Base-by-base conservation (phyloP, 2,329 filamentous ascomycete genomes). In the Thyridium curvatum region DNA sequence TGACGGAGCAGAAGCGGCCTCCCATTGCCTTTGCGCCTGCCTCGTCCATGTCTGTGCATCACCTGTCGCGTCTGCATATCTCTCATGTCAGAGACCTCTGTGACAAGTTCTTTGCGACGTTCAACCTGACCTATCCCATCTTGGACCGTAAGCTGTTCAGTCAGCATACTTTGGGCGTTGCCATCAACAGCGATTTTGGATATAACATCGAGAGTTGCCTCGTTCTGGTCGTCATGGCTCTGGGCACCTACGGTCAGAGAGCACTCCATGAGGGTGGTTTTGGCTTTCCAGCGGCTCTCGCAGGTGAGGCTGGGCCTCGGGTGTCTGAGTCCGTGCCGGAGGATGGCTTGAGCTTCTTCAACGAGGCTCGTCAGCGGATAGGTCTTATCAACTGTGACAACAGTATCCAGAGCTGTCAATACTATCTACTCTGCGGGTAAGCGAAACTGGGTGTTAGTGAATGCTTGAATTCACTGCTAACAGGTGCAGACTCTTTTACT, bases 101-200 rank as follows among this genome's bases (percentile, higher is more conserved):
- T 8, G 68, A 73, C 52, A 67, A 67, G 0, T 75, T 72, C 43
- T 75, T 75, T 48, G 59, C 65, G n/a, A 69, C 71, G 0, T 74
- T 74, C 46, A 71, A 74, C 46, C 68, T 69, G 1, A 71, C 62
- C 18, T 72, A 66, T 13, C 72, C 72, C 0, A 64, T 73, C 16
- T 62, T 76, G 37, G 71, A 76, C 45, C 68, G 70, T 41, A 63
- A 63, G 14, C 65, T 70, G 39, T 75, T 72, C 49, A 69, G 68
- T 46, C 61, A 69, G 2, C 68, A 62, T 43, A 74, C 69, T 0
- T 60, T 75, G 5, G 63, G 65, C 10, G 51, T 61, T 4, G 71
- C 67, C 3, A 61, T 72, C 35, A 66, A 71, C 43, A 69, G 61
- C 30, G 63, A 64, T 2, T 75, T 74, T 42, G 69, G 69, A 2